These are phyloP conservation scores for Aaosphaeria arxii DNA, from an alignment of 2,329 filamentous ascomycete species.

Conservation along the genomic window DNA sequence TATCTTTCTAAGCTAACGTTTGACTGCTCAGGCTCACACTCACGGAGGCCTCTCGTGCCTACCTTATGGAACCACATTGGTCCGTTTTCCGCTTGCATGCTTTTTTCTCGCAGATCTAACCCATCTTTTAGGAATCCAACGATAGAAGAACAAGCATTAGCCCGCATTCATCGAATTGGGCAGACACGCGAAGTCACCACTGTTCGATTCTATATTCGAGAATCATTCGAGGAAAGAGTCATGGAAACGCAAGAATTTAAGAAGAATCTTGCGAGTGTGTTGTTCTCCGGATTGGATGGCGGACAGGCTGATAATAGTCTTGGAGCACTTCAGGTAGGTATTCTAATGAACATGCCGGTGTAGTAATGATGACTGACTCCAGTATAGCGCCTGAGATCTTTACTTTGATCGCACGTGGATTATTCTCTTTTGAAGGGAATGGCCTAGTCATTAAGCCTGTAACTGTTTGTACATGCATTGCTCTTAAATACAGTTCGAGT, in stretches of 20 bases:
- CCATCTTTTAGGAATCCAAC: constrained; percentile 34
- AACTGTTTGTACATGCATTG: too few relatives aligned
- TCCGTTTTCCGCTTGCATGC: too few relatives aligned
- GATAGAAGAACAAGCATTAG: constrained; percentile 45
- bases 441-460: too few relatives aligned
- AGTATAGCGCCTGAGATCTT: constrained; percentile 1
- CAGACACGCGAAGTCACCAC: constrained; percentile 31
- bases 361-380: neutral
- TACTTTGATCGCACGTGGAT: neutral
- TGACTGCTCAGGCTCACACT: constrained; percentile 34
- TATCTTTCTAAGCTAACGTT: constrained; percentile 13
- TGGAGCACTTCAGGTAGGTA: constrained; percentile 8
- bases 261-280: constrained; percentile 15
- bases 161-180: constrained; percentile 25
- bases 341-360: neutral
- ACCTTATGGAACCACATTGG: constrained; percentile 54
- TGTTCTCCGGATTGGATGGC: constrained; percentile 11
- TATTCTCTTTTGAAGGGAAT: too few relatives aligned
- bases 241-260: constrained; percentile 12
- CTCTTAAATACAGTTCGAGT: too few relatives aligned
- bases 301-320: constrained; percentile 15
- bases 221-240: constrained; percentile 38
- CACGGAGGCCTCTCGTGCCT: constrained; percentile 47
- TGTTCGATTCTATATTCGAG: constrained; percentile 36
- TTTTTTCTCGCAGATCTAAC: too few relatives aligned